phyloP scores from a whole-genome alignment of 2,329 filamentous ascomycete genomes.

The Epichloe brachyelytri region DNA sequence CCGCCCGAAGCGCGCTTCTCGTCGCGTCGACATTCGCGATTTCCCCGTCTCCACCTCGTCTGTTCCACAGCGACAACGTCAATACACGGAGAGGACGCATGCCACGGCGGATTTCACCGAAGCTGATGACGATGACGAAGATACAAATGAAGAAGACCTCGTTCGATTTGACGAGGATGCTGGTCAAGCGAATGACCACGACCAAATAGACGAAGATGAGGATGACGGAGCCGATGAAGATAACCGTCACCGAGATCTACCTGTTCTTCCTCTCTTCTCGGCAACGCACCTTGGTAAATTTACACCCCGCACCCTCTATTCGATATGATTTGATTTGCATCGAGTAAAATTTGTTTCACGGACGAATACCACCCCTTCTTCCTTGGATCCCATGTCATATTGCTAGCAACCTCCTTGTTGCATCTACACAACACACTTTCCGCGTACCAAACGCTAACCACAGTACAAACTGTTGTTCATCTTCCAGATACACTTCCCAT shows the following conservation, averaged over 20 bases:
- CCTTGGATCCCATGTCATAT: not conserved
- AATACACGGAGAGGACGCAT: slow-evolving; percentile 25
- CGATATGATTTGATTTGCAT: not conserved
- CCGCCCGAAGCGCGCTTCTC: slow-evolving; percentile 19
- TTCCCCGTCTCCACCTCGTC: slow-evolving; percentile 19
- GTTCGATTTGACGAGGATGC: slow-evolving; percentile 29
- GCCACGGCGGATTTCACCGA: slow-evolving; percentile 55
- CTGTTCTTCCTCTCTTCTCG: slow-evolving; percentile 65
- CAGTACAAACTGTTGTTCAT: not conserved
- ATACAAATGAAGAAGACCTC: slow-evolving; percentile 25
- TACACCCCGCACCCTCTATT: not conserved
- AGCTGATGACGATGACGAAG: slow-evolving; percentile 39
- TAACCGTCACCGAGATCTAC: slow-evolving; percentile 23
- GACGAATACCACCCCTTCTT: not conserved
- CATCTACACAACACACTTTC: not conserved
- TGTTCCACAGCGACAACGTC: slow-evolving; percentile 15
- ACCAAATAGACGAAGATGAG: slow-evolving; percentile 32
- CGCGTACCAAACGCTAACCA: not conserved
- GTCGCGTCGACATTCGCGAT: slow-evolving; percentile 19
- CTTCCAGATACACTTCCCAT: slow-evolving; percentile 65
- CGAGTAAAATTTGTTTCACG: not conserved
- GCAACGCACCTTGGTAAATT: slow-evolving; percentile 57
- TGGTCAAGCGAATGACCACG: slow-evolving; percentile 34
- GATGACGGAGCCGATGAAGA: slow-evolving; percentile 28
- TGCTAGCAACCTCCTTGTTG: not conserved